Percentiles rank a stretch among this genome's conserved stretches.
Evolutionary conservation across 2,329 filamentous ascomycete genomes (phyloP).

Genomic region (Cordyceps pruinosa): DNA sequence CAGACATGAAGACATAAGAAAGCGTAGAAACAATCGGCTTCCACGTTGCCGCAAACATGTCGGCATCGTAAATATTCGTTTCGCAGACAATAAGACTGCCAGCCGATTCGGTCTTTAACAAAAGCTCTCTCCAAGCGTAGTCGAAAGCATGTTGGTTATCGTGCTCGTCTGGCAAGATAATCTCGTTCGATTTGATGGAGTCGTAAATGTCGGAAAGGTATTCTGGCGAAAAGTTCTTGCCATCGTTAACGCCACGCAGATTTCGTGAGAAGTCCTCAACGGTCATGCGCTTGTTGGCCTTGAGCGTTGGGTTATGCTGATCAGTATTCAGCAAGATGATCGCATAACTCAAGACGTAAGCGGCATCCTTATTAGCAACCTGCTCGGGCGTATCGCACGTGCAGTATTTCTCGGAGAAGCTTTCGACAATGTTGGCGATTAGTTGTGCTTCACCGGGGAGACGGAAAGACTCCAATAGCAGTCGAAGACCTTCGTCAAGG

Average conservation of each 20-base stretch:
- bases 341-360: constrained; percentile 87
- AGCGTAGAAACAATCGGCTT: constrained; percentile 88
- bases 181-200: constrained; percentile 87
- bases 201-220: constrained; percentile 85
- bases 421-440: constrained; percentile 85
- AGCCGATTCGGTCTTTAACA: constrained; percentile 74
- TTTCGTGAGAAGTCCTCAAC: constrained; percentile 78
- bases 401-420: constrained; percentile 82
- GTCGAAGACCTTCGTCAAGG: constrained; percentile 81
- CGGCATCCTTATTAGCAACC: constrained; percentile 77
- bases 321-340: constrained; percentile 98
- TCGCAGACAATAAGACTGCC: constrained; percentile 71
- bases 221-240: constrained; percentile 73
- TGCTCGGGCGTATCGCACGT: constrained; percentile 61
- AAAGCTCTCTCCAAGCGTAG: constrained; percentile 91
- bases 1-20: constrained; percentile 98
- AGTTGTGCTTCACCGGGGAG: constrained; percentile 87
- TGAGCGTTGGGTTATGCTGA: constrained; percentile 89
- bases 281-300: constrained; percentile 72
- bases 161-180: constrained; percentile 94
- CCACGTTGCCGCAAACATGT: constrained; percentile 97
- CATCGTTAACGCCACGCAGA: constrained; percentile 81
- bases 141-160: constrained; percentile 96
- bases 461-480: constrained; percentile 86
- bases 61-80: constrained; percentile 91